Evolutionary conservation across 169 alveolate species (phyloP), one percentile per base, ranked within the genome.

Genomic region (Toxoplasma gondii): DNA sequence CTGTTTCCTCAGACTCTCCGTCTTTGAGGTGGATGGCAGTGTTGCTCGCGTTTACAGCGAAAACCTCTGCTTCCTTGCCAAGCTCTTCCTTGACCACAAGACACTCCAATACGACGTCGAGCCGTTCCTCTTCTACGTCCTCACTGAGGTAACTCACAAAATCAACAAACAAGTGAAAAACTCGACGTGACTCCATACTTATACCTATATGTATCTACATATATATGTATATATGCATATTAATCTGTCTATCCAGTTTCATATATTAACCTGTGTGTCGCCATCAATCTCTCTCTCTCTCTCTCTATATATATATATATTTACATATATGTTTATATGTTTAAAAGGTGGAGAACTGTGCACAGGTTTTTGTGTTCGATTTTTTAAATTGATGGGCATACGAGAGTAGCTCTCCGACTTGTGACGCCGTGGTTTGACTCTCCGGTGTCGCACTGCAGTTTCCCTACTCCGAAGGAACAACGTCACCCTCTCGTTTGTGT

Each of bases 71-170:
- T 98, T 97, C 93, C 97, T 99, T 43, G 96, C 99, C 0, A 99
- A 99, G 95, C 98, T 99, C n/a, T 99, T 99, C 95, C 96, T 99
- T 69, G 99, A 99, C 91, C 99, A 99, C 97, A 99, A 99, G 97
- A 99, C 99, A 67, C 96, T 99, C 90, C 95, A 88, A 93, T 97
- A 96, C 93, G 94, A 98, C 88, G 98, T 97, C 58, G 96, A 95
- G 90, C 97, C 97, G 36, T 99, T 99, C 96, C 97, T 99, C 82
- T 99, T 98, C 95, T 99, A 98, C 97, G 98, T 99, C 88, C 96
- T 99, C 90, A 97, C 99, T 0, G 99, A 99, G 96, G 97, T 94
- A 36, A 10, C 41, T 31, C 43, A 4, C 41, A 24, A 17, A 16
- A 16, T 9, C 84, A 58, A 24, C 16, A 58, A 58, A n/a, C 39